A percentile compares a stretch with the other conserved stretches of the same genome.
Evolutionary conservation across 768 basidiomycete genomes (phyloP).

Genomic region (Auricularia cornea): DNA sequence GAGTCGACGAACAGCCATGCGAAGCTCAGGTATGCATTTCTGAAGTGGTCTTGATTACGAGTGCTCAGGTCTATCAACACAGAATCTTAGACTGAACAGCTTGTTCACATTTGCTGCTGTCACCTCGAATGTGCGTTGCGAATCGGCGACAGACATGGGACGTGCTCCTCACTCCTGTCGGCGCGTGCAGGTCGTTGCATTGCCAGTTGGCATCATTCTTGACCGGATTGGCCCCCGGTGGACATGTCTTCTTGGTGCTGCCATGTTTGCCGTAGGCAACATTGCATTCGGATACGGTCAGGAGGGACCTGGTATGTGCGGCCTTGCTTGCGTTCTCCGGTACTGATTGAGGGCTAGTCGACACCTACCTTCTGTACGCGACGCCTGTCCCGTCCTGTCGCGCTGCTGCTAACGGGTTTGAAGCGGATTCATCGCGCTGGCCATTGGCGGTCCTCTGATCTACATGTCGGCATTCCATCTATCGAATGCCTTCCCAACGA

Average conservation of each 20-base stretch:
- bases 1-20: slow-evolving; percentile 11
- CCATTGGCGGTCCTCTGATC: slow-evolving; percentile 29
- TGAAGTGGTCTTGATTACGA: too few relatives aligned
- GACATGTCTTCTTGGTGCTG: slow-evolving; percentile 23
- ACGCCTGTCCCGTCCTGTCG: neutral
- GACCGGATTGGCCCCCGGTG: slow-evolving; percentile 23
- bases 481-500: slow-evolving; percentile 28
- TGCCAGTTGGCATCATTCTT: slow-evolving; percentile 21
- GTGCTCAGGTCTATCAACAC: too few relatives aligned
- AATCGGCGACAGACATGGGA: neutral
- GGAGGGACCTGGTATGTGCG: slow-evolving; percentile 14
- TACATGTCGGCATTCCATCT: slow-evolving; percentile 31
- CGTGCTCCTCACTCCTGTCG: neutral
- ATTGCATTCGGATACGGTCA: slow-evolving; percentile 20
- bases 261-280: slow-evolving; percentile 24
- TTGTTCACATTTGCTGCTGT: slow-evolving; percentile 20
- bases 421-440: slow-evolving; percentile 26
- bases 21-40: slow-evolving; percentile 8
- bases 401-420: neutral
- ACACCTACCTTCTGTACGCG: slow-evolving; percentile 4
- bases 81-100: slow-evolving; percentile 17
- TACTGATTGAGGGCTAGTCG: neutral
- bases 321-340: neutral
- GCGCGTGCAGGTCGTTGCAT: slow-evolving; percentile 19
- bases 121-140: neutral